These are phyloP conservation scores for Neofusicoccum umdonicola DNA, from an alignment of 2,329 filamentous ascomycete genomes.

Conservation along the genomic window DNA sequence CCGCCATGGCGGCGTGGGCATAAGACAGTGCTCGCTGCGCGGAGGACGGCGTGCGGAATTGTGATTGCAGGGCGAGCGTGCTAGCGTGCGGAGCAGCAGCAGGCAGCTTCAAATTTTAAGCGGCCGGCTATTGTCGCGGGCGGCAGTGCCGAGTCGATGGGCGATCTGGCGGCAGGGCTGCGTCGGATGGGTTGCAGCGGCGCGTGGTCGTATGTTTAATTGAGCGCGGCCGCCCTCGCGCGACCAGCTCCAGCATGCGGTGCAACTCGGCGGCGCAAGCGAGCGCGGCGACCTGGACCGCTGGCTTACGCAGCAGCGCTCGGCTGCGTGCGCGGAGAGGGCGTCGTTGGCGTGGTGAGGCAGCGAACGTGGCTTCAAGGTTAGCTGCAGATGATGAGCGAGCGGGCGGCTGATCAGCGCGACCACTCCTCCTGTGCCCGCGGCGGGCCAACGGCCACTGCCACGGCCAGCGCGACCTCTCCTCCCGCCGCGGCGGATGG, in stretches of 20 bases:
- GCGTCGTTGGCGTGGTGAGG: background rate
- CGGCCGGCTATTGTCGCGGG: constrained; percentile 6
- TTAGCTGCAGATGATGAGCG: constrained; percentile 17
- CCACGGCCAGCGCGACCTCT: constrained; percentile 3
- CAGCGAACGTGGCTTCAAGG: constrained; percentile 17
- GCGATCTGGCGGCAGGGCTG: constrained; percentile 11
- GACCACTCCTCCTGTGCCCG: constrained; percentile 10
- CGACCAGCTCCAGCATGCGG: background rate
- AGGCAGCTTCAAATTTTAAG: constrained; percentile 6
- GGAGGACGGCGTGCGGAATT: constrained; percentile 2
- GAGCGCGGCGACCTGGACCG: constrained; percentile 11
- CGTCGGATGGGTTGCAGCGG: background rate
- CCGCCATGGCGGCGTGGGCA: background rate
- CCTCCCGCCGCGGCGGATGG: constrained; percentile 1
- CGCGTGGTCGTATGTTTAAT: constrained; percentile 12
- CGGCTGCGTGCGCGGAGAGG: constrained; percentile 2
- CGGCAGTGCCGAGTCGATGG: constrained; percentile 5
- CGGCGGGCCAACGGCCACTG: constrained; percentile 12
- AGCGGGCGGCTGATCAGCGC: constrained; percentile 14
- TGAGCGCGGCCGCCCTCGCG: background rate
- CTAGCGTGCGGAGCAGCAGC: constrained; percentile 7
- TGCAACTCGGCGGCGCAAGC: constrained; percentile 10
- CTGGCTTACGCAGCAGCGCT: constrained; percentile 7
- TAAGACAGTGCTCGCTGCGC: background rate
- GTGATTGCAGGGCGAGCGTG: constrained; percentile 1